These are phyloP conservation scores for Chlorella variabilis DNA, from an alignment of 163 green algal species.

Conservation along the genomic window DNA sequence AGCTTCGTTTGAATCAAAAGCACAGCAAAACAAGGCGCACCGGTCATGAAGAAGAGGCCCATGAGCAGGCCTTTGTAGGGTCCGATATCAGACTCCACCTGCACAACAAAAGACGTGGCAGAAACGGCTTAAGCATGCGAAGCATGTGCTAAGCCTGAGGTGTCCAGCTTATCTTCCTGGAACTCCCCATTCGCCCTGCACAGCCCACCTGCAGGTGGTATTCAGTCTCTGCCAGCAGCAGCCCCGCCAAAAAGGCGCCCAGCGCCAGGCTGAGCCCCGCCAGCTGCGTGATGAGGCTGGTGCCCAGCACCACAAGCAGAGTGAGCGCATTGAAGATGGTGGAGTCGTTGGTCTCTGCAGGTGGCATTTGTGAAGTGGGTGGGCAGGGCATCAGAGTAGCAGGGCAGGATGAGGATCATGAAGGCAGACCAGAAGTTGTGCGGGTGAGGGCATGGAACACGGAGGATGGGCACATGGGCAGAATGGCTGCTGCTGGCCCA, in stretches of 20 bases:
- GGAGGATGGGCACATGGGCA: no score
- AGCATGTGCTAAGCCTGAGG: no score
- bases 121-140: no score
- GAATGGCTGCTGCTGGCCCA: no score
- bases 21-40: conserved; percentile 35
- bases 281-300: conserved; percentile 81
- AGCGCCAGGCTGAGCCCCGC: conserved; percentile 95
- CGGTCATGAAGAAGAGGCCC: conserved; percentile 99
- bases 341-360: conserved; percentile 82
- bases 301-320: conserved; percentile 93
- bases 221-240: conserved; percentile 99
- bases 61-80: conserved; percentile 99
- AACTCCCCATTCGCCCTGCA: not conserved
- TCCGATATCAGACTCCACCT: conserved; percentile 97
- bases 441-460: no score
- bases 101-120: no score
- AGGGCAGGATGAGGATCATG: no score
- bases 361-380: not conserved
- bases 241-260: conserved; percentile 97
- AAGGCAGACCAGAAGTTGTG: no score
- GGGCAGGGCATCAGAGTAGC: not conserved
- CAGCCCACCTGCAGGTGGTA: conserved; percentile 89
- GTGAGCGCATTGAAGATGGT: conserved; percentile 98
- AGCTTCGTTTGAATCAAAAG: no score
- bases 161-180: no score